Percentiles rank a stretch among this genome's conserved stretches.
Conservation (phyloP, 2,329 filamentous ascomycete species). For the Aspergillus tamarii region DNA sequence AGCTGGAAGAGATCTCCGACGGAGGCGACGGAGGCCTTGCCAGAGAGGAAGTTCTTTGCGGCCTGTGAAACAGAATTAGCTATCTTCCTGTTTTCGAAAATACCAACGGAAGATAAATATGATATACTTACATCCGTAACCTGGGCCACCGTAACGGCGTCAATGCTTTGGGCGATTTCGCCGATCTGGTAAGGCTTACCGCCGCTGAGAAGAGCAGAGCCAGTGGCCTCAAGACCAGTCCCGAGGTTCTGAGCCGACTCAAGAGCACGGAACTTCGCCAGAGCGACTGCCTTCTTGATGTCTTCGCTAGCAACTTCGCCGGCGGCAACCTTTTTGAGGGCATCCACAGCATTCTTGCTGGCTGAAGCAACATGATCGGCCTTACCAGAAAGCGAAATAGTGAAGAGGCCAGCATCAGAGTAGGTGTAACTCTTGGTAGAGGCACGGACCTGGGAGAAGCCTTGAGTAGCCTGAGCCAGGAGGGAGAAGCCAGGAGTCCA, state of each 20-base stretch:
- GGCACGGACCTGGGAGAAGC: conserved; percentile 67
- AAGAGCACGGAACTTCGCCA: conserved; percentile 90
- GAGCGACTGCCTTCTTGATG: conserved; percentile 85
- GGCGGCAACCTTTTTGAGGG: conserved; percentile 77
- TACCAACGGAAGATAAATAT: not conserved
- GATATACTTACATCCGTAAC: conserved; percentile 75
- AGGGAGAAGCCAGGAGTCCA: conserved; percentile 94
- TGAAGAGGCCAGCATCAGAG: conserved; percentile 90
- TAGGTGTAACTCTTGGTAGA: conserved; percentile 80
- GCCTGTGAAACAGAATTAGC: conserved; percentile 58
- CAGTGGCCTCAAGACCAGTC: conserved; percentile 79
- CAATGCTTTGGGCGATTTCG: conserved; percentile 76
- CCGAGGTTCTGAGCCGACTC: conserved; percentile 78
- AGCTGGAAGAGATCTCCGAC: conserved; percentile 91
- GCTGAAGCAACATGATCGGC: conserved; percentile 73
- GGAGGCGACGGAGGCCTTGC: conserved; percentile 84
- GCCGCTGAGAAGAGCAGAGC: conserved; percentile 78
- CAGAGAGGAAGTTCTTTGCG: conserved; percentile 83
- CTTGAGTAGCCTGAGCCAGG: conserved; percentile 75
- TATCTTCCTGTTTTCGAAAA: not conserved
- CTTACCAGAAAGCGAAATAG: conserved; percentile 77
- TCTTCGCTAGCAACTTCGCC: conserved; percentile 81
- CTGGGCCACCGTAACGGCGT: conserved; percentile 79
- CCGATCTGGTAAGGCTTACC: conserved; percentile 83
- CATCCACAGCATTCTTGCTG: conserved; percentile 76